Evolutionary conservation across 2,329 filamentous ascomycete species (phyloP).

Genomic region (Alternaria sp.): DNA sequence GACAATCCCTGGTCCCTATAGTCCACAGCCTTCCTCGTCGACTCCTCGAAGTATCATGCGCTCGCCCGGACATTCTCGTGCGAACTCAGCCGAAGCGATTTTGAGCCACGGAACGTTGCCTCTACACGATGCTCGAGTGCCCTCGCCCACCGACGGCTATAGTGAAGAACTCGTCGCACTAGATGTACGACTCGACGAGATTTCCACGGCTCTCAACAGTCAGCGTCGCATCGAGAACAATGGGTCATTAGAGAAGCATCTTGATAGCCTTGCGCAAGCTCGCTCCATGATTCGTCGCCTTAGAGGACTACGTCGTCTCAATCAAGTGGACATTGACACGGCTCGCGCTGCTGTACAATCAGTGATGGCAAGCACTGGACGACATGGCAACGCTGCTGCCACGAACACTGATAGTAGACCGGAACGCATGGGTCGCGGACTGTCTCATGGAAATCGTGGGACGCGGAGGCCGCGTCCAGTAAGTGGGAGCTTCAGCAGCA

Average conservation of each 20-base stretch:
- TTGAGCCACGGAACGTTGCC: not conserved
- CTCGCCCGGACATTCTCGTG: not conserved
- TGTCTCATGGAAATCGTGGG: accelerated
- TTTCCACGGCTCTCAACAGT: not conserved
- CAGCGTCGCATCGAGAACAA: not conserved
- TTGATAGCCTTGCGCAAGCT: not conserved
- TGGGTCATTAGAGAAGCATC: not conserved
- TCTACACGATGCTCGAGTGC: not conserved
- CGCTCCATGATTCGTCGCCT: not conserved
- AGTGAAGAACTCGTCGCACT: not conserved
- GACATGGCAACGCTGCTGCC: not conserved
- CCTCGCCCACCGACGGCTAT: not conserved
- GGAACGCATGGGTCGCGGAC: not conserved
- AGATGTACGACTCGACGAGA: not conserved
- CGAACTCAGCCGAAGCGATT: not conserved
- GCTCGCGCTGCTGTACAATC: not conserved
- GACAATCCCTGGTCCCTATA: not conserved
- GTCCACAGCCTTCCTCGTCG: not conserved
- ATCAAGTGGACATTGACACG: not conserved
- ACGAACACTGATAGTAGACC: not conserved
- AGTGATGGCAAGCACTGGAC: not conserved
- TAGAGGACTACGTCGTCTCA: not conserved
- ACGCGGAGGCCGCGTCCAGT: not conserved
- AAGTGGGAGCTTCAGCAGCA: not conserved
- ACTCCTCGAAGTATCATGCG: not conserved